These are phyloP conservation scores for Usnea hakonensis DNA, from an alignment of 495 filamentous ascomycete species.

Conservation along the genomic window DNA sequence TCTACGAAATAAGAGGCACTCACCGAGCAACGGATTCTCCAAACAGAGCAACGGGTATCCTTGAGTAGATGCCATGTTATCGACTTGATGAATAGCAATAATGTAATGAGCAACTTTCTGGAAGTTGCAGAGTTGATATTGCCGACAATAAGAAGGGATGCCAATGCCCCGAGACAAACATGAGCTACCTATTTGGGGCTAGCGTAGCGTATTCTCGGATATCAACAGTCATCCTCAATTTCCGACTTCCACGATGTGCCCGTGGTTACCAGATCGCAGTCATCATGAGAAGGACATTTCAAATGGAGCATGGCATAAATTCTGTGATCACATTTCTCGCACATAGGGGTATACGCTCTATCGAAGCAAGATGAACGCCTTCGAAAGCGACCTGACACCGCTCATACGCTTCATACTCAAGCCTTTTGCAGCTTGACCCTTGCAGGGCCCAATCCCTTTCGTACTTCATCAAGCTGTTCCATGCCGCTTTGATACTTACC, in stretches of 20 bases:
- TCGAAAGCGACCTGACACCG: not conserved
- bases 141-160: not conserved
- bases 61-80: conserved; percentile 57
- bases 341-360: conserved; percentile 9
- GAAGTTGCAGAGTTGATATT: not conserved
- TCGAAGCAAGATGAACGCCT: not conserved
- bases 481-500: conserved; percentile 74
- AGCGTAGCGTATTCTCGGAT: not conserved
- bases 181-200: not conserved
- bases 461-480: conserved; percentile 83
- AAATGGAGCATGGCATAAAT: not conserved
- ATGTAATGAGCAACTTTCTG: not conserved
- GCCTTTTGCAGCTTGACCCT: conserved; percentile 30
- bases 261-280: not conserved
- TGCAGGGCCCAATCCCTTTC: conserved; percentile 72
- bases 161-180: not conserved
- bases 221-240: not conserved
- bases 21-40: conserved; percentile 94
- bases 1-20: conserved; percentile 26
- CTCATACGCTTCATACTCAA: not conserved
- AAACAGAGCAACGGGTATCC: conserved; percentile 81
- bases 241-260: not conserved
- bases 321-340: not conserved
- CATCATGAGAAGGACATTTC: not conserved
- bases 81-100: not conserved